Evolutionary conservation across 1,284 basidiomycete genomes (phyloP).

Genomic region (Trametes hirsuta): DNA sequence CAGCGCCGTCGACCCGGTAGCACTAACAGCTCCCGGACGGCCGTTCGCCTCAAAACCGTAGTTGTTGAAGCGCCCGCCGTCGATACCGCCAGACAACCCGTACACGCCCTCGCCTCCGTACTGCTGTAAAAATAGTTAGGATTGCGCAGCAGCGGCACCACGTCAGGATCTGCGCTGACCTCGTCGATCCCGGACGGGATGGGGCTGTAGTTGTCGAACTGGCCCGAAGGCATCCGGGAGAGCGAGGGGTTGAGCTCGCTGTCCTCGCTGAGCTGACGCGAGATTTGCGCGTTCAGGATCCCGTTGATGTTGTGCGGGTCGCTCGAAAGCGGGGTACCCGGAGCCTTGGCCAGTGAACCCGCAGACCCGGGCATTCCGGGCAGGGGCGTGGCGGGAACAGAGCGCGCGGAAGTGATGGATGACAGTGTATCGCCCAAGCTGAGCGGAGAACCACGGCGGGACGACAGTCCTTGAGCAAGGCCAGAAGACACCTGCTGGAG

Average conservation of each 20-base stretch:
- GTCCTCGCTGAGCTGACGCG: slow-evolving; percentile 49
- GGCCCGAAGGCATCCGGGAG: slow-evolving; percentile 62
- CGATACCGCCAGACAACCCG: slow-evolving; percentile 52
- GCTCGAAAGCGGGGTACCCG: slow-evolving; percentile 49
- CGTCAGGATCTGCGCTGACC: slow-evolving; percentile 46
- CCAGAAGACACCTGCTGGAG: slow-evolving; percentile 64
- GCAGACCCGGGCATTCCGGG: slow-evolving; percentile 51
- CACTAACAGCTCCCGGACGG: slow-evolving; percentile 46
- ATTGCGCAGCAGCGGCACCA: neutral
- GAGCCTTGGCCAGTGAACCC: slow-evolving; percentile 61
- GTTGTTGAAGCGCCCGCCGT: slow-evolving; percentile 58
- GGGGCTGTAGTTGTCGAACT: slow-evolving; percentile 63
- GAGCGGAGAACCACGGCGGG: slow-evolving; percentile 74
- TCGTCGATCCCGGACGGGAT: slow-evolving; percentile 58
- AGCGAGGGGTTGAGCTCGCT: slow-evolving; percentile 70
- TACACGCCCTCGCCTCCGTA: slow-evolving; percentile 67
- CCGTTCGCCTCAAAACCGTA: slow-evolving; percentile 65
- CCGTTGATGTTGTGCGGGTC: slow-evolving; percentile 62
- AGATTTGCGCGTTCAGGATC: slow-evolving; percentile 58
- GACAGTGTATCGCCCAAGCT: slow-evolving; percentile 57
- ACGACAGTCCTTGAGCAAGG: slow-evolving; percentile 48
- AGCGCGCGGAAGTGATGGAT: slow-evolving; percentile 62
- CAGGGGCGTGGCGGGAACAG: slow-evolving; percentile 76
- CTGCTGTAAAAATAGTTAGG: slow-evolving; percentile 38
- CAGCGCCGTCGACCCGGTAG: slow-evolving; percentile 76